Evolutionary conservation across 2,329 filamentous ascomycete species (phyloP).

Genomic region (Magnaporthiopsis rhizophila): DNA sequence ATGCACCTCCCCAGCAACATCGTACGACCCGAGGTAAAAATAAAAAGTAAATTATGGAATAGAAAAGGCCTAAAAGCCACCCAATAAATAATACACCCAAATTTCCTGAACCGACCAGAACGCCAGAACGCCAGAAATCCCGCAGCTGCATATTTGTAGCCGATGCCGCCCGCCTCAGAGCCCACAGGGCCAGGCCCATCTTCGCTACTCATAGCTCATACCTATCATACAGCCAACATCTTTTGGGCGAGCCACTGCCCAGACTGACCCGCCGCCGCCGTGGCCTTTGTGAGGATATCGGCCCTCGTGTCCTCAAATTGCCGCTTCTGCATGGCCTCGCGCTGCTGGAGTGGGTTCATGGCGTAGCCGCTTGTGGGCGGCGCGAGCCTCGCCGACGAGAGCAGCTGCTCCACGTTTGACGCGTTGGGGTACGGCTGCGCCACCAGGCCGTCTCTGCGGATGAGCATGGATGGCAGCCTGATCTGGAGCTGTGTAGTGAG

Average conservation of each 20-base stretch:
- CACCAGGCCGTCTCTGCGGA: slow-evolving; percentile 44
- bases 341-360: slow-evolving; percentile 37
- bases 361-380: slow-evolving; percentile 27
- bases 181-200: background rate
- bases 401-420: background rate
- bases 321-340: slow-evolving; percentile 38
- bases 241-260: slow-evolving; percentile 30
- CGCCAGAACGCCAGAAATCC: background rate
- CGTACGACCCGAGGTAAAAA: background rate
- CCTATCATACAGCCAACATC: slow-evolving; percentile 20
- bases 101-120: background rate
- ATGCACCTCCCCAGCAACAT: background rate
- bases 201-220: background rate
- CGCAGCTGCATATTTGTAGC: background rate
- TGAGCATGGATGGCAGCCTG: slow-evolving; percentile 55
- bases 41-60: background rate
- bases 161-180: background rate
- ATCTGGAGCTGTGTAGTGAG: slow-evolving; percentile 38
- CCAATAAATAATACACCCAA: background rate
- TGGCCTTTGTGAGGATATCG: slow-evolving; percentile 32
- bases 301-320: slow-evolving; percentile 34
- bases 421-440: slow-evolving; percentile 32
- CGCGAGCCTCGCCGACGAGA: slow-evolving; percentile 20
- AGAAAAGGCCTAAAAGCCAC: background rate
- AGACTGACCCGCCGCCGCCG: slow-evolving; percentile 25